Conservation (phyloP, 2,329 filamentous ascomycete genomes). For the Coniosporium tulheliwenetii region DNA sequence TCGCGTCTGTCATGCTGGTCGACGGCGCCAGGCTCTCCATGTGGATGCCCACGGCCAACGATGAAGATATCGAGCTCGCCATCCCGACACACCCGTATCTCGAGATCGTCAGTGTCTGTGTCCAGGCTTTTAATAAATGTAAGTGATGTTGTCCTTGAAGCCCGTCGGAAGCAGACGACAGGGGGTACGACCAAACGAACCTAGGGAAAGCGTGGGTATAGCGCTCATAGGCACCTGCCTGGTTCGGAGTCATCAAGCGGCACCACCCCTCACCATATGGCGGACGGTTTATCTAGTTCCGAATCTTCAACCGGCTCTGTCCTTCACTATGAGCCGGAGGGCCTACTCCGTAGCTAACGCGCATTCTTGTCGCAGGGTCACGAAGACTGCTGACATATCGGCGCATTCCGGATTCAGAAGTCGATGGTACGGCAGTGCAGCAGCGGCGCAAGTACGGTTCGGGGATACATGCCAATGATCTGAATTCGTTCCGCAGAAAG, state of each 20-base stretch:
- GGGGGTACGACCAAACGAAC: neutral
- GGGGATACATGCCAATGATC: slow-evolving; percentile 43
- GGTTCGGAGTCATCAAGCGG: neutral
- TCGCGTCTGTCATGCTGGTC: slow-evolving; percentile 62
- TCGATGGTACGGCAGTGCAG: slow-evolving; percentile 21
- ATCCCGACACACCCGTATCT: slow-evolving; percentile 65
- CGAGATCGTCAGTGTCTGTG: slow-evolving; percentile 58
- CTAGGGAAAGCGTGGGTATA: no score
- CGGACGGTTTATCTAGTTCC: neutral
- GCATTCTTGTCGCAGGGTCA: slow-evolving; percentile 48
- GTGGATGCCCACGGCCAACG: slow-evolving; percentile 82
- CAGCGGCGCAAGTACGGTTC: slow-evolving; percentile 17
- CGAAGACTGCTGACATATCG: slow-evolving; percentile 77
- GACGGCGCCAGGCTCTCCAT: slow-evolving; percentile 70
- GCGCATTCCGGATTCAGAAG: slow-evolving; percentile 43
- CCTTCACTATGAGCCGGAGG: neutral
- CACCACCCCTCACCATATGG: neutral
- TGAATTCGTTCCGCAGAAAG: slow-evolving; percentile 51
- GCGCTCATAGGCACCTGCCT: neutral
- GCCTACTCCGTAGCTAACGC: neutral
- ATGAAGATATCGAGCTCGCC: slow-evolving; percentile 49
- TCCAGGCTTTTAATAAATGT: slow-evolving; percentile 86
- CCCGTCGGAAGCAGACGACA: neutral
- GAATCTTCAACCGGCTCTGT: neutral
- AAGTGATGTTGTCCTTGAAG: slow-evolving; percentile 11